Evolutionary conservation across 345 rosid genomes (phyloP).

Genomic region (Eucalyptus brandiana): DNA sequence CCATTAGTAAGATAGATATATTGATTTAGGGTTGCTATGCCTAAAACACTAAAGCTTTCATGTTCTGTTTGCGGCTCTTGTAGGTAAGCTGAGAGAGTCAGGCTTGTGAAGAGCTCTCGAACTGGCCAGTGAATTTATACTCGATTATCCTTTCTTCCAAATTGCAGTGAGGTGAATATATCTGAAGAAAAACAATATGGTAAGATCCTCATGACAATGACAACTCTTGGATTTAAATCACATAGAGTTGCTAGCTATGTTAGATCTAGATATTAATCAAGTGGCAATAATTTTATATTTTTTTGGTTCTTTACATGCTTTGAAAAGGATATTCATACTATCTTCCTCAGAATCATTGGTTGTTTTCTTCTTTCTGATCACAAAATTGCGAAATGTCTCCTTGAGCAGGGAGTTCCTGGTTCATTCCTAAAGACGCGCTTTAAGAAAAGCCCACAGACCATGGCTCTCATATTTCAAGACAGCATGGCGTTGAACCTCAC

Average conservation of each 20-base stretch:
- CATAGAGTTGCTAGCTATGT: neutral
- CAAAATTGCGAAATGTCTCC: neutral
- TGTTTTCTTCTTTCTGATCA: neutral
- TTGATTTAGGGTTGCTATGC: fast-evolving
- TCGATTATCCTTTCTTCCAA: neutral
- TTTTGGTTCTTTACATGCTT: neutral
- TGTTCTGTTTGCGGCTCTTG: too few species aligned
- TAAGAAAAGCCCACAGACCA: too few species aligned
- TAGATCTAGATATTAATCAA: neutral
- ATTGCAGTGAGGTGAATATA: neutral
- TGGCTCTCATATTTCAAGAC: neutral
- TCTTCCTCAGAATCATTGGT: neutral
- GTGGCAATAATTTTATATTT: too few species aligned
- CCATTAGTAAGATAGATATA: neutral
- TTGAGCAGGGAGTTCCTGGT: too few species aligned
- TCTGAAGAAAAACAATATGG: neutral
- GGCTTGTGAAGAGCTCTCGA: neutral
- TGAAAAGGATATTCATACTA: neutral
- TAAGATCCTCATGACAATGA: neutral
- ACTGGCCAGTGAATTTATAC: neutral
- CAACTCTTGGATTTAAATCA: neutral
- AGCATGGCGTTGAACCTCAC: neutral
- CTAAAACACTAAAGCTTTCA: neutral
- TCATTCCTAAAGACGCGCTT: too few species aligned
- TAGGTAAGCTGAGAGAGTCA: neutral